A percentile compares a stretch with the other conserved stretches of the same genome.
phyloP scores from a whole-genome alignment of 164 flowering plant species.

The Warburgia ugandensis region DNA sequence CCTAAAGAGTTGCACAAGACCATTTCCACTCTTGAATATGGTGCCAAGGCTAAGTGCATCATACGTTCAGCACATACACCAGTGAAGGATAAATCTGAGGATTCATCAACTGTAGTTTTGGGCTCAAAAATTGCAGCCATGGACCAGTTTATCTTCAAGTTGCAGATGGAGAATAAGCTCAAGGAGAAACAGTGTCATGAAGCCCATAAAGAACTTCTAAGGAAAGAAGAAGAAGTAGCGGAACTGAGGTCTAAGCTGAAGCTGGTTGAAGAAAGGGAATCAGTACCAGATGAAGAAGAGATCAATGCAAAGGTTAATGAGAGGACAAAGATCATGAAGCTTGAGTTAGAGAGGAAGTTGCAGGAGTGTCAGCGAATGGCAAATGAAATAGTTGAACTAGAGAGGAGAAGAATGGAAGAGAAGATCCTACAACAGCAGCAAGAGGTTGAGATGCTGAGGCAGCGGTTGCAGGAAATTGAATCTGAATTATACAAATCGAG shows the following conservation, averaged over 20 bases:
- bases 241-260: slow-evolving; percentile 48
- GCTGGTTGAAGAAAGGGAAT: slow-evolving; percentile 27
- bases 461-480: slow-evolving; percentile 72
- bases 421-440: slow-evolving; percentile 67
- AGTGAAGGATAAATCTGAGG: slow-evolving; percentile 57
- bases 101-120: slow-evolving; percentile 54
- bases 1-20: slow-evolving; percentile 94
- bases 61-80: slow-evolving; percentile 88
- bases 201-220: slow-evolving; percentile 57
- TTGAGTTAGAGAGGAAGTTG: slow-evolving; percentile 61
- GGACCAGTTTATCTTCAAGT: slow-evolving; percentile 81
- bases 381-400: slow-evolving; percentile 60
- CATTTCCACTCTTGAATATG: slow-evolving; percentile 88
- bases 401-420: slow-evolving; percentile 81
- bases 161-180: slow-evolving; percentile 78
- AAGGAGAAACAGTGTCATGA: slow-evolving; percentile 72
- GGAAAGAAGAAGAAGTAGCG: slow-evolving; percentile 79
- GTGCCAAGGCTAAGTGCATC: slow-evolving; percentile 98
- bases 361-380: slow-evolving; percentile 72
- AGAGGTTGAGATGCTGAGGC: slow-evolving; percentile 69
- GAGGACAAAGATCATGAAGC: slow-evolving; percentile 40
- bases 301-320: slow-evolving; percentile 71
- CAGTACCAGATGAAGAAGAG: slow-evolving; percentile 49
- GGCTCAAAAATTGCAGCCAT: slow-evolving; percentile 86
- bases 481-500: slow-evolving; percentile 39